A percentile compares a stretch with the other conserved stretches of the same genome.
Conservation (phyloP, 345 rosid genomes). For the Excoecaria cochinchinensis region DNA sequence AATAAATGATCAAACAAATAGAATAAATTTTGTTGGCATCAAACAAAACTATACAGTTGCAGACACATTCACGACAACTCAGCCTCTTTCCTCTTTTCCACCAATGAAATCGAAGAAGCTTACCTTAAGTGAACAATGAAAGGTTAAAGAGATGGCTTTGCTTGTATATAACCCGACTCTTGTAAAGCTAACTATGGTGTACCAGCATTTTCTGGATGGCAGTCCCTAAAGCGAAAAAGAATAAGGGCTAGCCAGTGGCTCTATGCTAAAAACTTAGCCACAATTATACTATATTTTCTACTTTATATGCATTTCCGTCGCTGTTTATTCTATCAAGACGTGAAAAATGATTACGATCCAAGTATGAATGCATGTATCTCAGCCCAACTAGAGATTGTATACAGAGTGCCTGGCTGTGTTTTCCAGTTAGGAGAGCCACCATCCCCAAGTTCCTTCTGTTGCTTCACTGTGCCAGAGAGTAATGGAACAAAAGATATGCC, state of each 20-base stretch:
- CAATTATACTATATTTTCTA: constrained; percentile 6
- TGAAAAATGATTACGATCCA: constrained; percentile 3
- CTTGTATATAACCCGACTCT: background rate
- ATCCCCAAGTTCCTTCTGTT: constrained; percentile 16
- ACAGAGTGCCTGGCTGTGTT: constrained; percentile 1
- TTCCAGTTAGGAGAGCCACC: constrained; percentile 13
- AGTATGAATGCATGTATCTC: constrained; percentile 22
- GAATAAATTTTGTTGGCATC: background rate
- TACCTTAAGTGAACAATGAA: background rate
- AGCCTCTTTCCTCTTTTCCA: constrained; percentile 1
- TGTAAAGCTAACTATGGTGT: background rate
- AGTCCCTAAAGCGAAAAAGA: constrained; percentile 7
- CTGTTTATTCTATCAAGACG: constrained; percentile 8
- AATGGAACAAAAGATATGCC: constrained; percentile 18
- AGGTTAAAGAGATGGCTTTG: background rate
- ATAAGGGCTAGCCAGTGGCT: constrained; percentile 23
- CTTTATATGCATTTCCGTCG: constrained; percentile 6
- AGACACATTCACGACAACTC: background rate
- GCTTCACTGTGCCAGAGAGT: constrained; percentile 14
- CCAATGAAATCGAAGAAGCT: background rate
- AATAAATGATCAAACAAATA: background rate
- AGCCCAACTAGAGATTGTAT: constrained; percentile 23
- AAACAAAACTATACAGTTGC: constrained; percentile 9
- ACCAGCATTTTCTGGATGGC: background rate
- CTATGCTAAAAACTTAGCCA: constrained; percentile 26